Evolutionary conservation across 2,329 filamentous ascomycete genomes (phyloP).

Genomic region (Claviceps monticola): DNA sequence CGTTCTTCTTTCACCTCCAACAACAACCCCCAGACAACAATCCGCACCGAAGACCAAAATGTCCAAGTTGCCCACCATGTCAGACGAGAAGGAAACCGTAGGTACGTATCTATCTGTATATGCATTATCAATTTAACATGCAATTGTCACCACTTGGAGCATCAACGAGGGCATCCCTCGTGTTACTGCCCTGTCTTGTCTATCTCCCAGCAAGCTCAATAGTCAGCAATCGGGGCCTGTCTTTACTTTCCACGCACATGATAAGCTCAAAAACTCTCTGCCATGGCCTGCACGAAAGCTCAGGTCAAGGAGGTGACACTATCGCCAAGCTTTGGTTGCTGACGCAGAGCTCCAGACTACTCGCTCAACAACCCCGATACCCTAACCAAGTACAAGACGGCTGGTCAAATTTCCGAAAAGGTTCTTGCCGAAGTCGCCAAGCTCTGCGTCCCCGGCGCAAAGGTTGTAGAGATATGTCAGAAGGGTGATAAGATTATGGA

Average conservation of each 20-base stretch:
- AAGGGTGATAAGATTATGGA: constrained; percentile 90
- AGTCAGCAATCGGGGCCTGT: constrained; percentile 8
- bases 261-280: constrained; percentile 3
- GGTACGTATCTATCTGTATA: constrained; percentile 20
- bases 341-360: constrained; percentile 47
- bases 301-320: constrained; percentile 2
- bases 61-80: constrained; percentile 22
- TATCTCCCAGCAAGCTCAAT: not conserved
- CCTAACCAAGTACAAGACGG: constrained; percentile 98
- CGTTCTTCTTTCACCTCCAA: constrained; percentile 1
- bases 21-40: not conserved
- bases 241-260: constrained; percentile 11
- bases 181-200: not conserved
- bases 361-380: constrained; percentile 84
- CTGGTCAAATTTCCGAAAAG: constrained; percentile 88
- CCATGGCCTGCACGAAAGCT: constrained; percentile 1
- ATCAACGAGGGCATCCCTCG: not conserved
- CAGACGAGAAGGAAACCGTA: constrained; percentile 30
- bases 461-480: constrained; percentile 89
- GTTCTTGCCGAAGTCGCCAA: constrained; percentile 73
- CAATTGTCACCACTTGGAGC: too few species aligned
- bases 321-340: not conserved
- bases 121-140: too few species aligned
- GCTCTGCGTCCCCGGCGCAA: constrained; percentile 68
- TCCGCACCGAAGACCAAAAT: not conserved